Evolutionary conservation across 352 stramenopile species (phyloP), one percentile per base, ranked within the genome.

Genomic region (Pythium volutum): DNA sequence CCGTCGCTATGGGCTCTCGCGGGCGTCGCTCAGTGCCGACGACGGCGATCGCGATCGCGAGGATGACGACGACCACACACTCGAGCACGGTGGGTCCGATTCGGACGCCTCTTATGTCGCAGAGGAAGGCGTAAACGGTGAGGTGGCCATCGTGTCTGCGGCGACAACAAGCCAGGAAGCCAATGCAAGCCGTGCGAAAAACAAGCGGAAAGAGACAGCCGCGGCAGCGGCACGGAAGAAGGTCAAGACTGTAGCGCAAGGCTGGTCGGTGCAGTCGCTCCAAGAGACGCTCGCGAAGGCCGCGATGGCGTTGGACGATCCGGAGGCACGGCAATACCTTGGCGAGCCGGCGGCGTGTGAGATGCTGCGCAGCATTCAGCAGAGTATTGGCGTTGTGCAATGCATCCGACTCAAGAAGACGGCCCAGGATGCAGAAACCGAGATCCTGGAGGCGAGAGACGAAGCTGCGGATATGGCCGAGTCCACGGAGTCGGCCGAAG

Each of bases 1-100:
- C 45, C 68, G 74, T 15, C 77, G 81, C n/a, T 89, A 86, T 31
- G 77, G 79, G 11, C 70, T 89, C 52, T 73, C 75, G 3, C 69
- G 70, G 2, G 64, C 70, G 4, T 71, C 72, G 9, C 46, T 87
- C n/a, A 41, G 46, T 15, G 31, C 12, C 14, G 57, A 66, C 25
- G 45, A 63, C 33, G 38, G 11, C 4, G 56, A 57, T 23, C 22
- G 38, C 2, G 38, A 54, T 4, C 22, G 48, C 22, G 48, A 57
- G n/a, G 42, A 52, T 33, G 39, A 34, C 15, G 16, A 52, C 42
- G 47, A 31, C 14, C 22, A 54, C 33, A 31, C 27, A 11, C 27
- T 56, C 4, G 56, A 55, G 34, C 54, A 59, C 20, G 59, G 63
- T 56, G 63, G 20, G 20, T 51, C 45, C 0, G 60, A 67, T 1